Percentiles rank a stretch among this genome's conserved stretches.
These are phyloP conservation scores for Sporisorium graminicola DNA, from an alignment of 1,284 basidiomycete genomes.

Conservation along the genomic window DNA sequence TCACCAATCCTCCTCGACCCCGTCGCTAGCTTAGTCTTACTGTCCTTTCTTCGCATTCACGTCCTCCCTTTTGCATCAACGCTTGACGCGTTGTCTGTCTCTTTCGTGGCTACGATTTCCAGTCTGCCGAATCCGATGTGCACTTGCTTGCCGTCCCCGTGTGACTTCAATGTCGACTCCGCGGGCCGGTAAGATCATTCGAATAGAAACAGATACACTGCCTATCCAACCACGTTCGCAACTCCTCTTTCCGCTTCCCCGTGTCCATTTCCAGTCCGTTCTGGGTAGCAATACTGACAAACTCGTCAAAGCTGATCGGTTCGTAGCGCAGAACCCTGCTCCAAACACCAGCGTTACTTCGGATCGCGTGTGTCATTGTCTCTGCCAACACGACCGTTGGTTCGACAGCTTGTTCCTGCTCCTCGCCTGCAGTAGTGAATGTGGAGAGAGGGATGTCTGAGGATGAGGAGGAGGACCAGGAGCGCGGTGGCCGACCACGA, in stretches of 20 bases:
- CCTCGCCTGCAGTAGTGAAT: not conserved
- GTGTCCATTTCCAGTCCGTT: conserved; percentile 21
- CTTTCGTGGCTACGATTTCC: conserved; percentile 1
- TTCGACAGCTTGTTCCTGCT: conserved; percentile 1
- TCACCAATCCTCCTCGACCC: no score
- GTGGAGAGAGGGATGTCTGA: conserved; percentile 19
- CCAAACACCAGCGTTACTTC: conserved; percentile 11
- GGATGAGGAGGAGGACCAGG: conserved; percentile 19
- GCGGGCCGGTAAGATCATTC: conserved; percentile 24
- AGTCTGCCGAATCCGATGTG: not conserved
- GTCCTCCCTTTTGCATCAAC: not conserved
- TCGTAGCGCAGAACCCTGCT: conserved; percentile 38
- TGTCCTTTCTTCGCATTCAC: no score
- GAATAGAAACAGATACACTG: conserved; percentile 49
- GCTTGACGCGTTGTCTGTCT: conserved; percentile 23
- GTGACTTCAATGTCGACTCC: conserved; percentile 25
- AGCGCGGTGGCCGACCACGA: conserved; percentile 10
- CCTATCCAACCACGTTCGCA: conserved; percentile 37
- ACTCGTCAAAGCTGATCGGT: conserved; percentile 47
- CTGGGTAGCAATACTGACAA: conserved; percentile 34
- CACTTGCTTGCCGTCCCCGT: not conserved
- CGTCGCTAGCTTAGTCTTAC: no score
- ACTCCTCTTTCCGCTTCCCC: conserved; percentile 35
- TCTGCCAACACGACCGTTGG: conserved; percentile 25
- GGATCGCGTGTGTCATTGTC: conserved; percentile 30